Evolutionary conservation across 305 asterid species (phyloP).

Genomic region (Fraxinus sp.): DNA sequence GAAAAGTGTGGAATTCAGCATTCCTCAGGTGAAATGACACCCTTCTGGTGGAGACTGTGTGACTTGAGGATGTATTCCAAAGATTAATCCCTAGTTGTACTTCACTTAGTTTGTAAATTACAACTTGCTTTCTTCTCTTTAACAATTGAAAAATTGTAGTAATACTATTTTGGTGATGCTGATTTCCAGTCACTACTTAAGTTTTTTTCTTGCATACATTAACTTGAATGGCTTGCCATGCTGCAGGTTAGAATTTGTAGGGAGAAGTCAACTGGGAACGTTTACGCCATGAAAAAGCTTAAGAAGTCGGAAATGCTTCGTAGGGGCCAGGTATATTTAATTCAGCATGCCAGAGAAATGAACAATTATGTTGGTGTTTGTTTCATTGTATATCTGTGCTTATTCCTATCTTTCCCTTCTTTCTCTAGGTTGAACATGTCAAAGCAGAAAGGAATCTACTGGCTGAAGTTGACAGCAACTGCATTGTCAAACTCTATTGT

Average conservation of each 20-base stretch:
- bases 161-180: not conserved
- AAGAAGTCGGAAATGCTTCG: slow-evolving; percentile 97
- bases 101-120: not conserved
- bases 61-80: not conserved
- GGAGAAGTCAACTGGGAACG: slow-evolving; percentile 82
- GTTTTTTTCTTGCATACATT: not conserved
- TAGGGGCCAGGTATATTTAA: slow-evolving; percentile 77
- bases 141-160: not conserved
- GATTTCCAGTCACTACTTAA: not conserved
- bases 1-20: not conserved
- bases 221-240: slow-evolving; percentile 11
- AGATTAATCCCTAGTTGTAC: not conserved
- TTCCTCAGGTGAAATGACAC: not conserved
- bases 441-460: slow-evolving; percentile 91
- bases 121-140: not conserved
- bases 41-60: not conserved
- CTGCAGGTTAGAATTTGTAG: slow-evolving; percentile 80
- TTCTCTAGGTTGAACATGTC: slow-evolving; percentile 81
- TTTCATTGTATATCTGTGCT: slow-evolving; percentile 12
- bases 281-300: slow-evolving; percentile 94
- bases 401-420: slow-evolving; percentile 7
- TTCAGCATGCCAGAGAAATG: slow-evolving; percentile 18
- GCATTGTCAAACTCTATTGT: slow-evolving; percentile 90
- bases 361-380: slow-evolving; percentile 16
- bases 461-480: slow-evolving; percentile 92